These are phyloP conservation scores for Linnemannia elongata DNA, from an alignment of 192 early-diverging fungal genomes.

Conservation along the genomic window DNA sequence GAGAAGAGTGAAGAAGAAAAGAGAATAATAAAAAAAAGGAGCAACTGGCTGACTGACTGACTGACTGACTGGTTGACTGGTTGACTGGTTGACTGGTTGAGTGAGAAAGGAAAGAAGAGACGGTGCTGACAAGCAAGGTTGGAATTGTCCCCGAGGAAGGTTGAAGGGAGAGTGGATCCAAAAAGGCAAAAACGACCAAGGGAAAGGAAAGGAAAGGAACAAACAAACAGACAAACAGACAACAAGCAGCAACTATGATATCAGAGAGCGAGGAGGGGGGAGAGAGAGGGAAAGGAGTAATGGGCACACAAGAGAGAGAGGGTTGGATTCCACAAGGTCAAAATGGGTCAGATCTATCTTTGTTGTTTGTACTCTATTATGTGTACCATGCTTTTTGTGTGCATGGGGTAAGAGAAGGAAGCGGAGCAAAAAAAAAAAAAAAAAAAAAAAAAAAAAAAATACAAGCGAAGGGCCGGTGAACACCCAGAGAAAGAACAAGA, in stretches of 20 bases:
- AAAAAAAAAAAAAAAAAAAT: conserved; percentile 4
- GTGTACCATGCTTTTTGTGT: background rate
- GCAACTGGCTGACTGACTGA: background rate
- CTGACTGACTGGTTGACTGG: background rate
- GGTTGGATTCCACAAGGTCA: background rate
- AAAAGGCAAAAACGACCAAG: background rate
- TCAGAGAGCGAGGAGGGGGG: background rate
- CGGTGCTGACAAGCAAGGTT: background rate
- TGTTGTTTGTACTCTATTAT: background rate
- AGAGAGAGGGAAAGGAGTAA: background rate
- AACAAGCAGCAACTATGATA: background rate
- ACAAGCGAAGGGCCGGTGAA: background rate
- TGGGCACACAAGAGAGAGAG: background rate
- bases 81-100: no score
- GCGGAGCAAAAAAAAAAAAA: conserved; percentile 9
- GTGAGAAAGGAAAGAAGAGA: no score
- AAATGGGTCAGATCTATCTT: no score
- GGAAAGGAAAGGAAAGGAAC: background rate
- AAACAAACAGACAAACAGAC: background rate
- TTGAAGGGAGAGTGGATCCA: background rate
- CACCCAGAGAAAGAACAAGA: background rate
- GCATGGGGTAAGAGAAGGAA: background rate
- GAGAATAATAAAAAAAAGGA: background rate
- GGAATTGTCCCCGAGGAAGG: background rate
- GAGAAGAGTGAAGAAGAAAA: background rate